Base-by-base conservation (phyloP, 176 grass and related monocot species). In the Poa pratensis region DNA sequence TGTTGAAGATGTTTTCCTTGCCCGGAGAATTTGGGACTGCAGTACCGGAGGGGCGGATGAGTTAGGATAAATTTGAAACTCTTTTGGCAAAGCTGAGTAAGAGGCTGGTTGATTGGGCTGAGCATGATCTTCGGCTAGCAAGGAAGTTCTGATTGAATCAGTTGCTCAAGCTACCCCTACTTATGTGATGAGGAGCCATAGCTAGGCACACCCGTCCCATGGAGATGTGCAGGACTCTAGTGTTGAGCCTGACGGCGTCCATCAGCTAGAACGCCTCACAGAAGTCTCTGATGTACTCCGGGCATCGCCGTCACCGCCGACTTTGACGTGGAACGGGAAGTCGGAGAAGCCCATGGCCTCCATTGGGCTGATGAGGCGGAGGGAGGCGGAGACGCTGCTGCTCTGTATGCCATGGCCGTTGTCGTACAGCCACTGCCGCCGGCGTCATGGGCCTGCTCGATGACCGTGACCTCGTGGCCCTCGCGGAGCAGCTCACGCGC, bases 341-440 rank as follows among this genome's bases (percentile, higher is more conserved):
- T 84, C 87, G 5, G 75, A 34, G 62, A 89, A 89, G 10, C 81
- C 80, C 39, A 79, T 79, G 14, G 12, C 2, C 20, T 78, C 40
- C 30, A 75, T 61, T 13, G 80, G 62, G 20, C 34, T 62, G 24
- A 32, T 58, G n/a, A 80, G 68, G 20, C 82, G 28, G 28, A 89
- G 82, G 2, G 82, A 89, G 40, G 75, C 57, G 12, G 81, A 89
- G 4, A 81, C 14, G 54, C 87, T 72, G 13, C 42, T 45, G 42
- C 42, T 45, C 42, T 84, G 63, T 17, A 59, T 45, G 43, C 28
- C 14, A 8, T 45, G 42, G 42, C 39, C 39, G 39, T 19, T 27
- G 9, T 89, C 43, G 39, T 88, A 88, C 19, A 88, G 72, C 86
- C 86, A 88, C 24, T 76, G 69, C 28, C 72, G 74, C 86, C 86